These are phyloP conservation scores for Phytophthora megakarya DNA, from an alignment of 352 stramenopile genomes.

Conservation along the genomic window DNA sequence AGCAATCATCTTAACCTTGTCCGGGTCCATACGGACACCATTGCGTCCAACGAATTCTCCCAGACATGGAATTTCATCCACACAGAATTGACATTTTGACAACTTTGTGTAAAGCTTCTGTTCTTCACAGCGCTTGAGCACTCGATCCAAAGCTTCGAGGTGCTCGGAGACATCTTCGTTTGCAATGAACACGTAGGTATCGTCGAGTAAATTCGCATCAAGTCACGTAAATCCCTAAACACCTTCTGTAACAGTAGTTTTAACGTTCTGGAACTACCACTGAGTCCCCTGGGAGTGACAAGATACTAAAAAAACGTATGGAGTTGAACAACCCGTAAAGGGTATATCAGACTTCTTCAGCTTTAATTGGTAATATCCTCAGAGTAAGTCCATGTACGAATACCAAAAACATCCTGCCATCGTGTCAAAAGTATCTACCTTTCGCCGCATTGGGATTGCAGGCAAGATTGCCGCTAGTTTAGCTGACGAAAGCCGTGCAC, in stretches of 20 bases:
- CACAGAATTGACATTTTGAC: constrained; percentile 5
- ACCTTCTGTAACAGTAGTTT: too few species aligned
- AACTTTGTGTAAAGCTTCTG: constrained; percentile 1
- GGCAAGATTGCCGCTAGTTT: not conserved
- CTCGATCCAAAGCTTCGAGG: not conserved
- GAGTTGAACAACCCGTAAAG: constrained; percentile 7
- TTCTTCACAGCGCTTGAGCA: too few species aligned
- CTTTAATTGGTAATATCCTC: constrained; percentile 6
- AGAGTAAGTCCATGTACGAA: constrained; percentile 4
- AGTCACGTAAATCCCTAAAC: too few species aligned
- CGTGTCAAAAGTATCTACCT: not conserved
- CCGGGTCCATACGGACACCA: constrained; percentile 4
- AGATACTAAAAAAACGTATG: constrained; percentile 6
- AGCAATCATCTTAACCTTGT: constrained; percentile 4
- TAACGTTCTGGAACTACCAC: too few species aligned
- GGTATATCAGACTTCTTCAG: not conserved
- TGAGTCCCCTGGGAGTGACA: not conserved
- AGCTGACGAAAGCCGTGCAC: constrained; percentile 11
- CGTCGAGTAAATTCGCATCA: too few species aligned
- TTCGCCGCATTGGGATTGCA: not conserved
- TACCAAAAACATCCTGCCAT: not conserved
- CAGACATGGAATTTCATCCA: constrained; percentile 7
- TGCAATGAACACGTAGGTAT: too few species aligned
- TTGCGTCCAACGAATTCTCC: constrained; percentile 9
- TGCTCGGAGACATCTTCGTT: too few species aligned